Evolutionary conservation across 805 yeast species (phyloP).

Genomic region (Candida mattraensis): DNA sequence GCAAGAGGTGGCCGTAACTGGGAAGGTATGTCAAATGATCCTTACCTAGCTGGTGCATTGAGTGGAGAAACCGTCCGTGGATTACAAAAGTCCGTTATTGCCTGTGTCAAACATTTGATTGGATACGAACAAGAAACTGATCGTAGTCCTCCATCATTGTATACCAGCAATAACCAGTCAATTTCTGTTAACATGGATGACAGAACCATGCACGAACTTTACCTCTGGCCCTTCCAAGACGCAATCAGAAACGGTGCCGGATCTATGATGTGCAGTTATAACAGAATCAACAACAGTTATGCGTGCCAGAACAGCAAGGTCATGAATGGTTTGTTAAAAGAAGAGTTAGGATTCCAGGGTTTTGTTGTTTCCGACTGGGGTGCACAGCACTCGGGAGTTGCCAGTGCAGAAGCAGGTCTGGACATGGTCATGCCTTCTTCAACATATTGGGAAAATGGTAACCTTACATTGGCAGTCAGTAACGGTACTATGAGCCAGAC

Average conservation of each 20-base stretch:
- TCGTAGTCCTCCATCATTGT: slow-evolving; percentile 42
- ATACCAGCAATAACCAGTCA: slow-evolving; percentile 41
- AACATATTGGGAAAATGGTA: slow-evolving; percentile 48
- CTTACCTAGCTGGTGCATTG: slow-evolving; percentile 56
- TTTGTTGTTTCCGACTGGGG: slow-evolving; percentile 69
- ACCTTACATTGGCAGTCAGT: slow-evolving; percentile 52
- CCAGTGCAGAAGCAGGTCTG: slow-evolving; percentile 55
- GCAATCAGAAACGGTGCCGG: slow-evolving; percentile 60
- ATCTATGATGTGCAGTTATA: slow-evolving; percentile 61
- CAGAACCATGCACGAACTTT: slow-evolving; percentile 59
- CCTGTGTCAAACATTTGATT: slow-evolving; percentile 55
- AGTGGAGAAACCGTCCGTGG: slow-evolving; percentile 56
- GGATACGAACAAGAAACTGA: slow-evolving; percentile 66
- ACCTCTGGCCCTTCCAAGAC: slow-evolving; percentile 68
- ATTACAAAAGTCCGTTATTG: slow-evolving; percentile 58
- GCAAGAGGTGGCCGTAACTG: slow-evolving; percentile 67
- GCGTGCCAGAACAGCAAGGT: slow-evolving; percentile 61
- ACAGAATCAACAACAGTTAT: slow-evolving; percentile 53
- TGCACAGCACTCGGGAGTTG: slow-evolving; percentile 60
- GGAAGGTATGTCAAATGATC: slow-evolving; percentile 65
- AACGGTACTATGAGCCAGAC: slow-evolving; percentile 54
- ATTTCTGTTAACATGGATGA: slow-evolving; percentile 53
- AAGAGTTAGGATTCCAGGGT: slow-evolving; percentile 65
- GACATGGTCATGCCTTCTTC: slow-evolving; percentile 69
- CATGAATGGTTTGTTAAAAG: slow-evolving; percentile 54